phyloP scores from a whole-genome alignment of 2,329 filamentous ascomycete genomes.

The Venturiaceae sp. region DNA sequence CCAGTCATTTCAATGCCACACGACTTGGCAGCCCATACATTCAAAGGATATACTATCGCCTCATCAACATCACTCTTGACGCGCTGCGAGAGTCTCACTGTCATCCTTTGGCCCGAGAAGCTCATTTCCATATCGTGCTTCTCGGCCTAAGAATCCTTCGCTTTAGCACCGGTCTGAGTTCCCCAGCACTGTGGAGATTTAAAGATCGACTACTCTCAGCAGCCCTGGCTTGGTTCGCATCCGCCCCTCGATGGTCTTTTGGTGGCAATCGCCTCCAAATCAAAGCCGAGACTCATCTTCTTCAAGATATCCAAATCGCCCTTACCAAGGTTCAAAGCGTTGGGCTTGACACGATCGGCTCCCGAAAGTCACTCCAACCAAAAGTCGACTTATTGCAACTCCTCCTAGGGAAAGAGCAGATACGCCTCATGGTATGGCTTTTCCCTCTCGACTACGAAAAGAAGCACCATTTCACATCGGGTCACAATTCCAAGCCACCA shows the following conservation, averaged over 20 bases:
- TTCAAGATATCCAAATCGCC: conserved; percentile 62
- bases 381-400: conserved; percentile 79
- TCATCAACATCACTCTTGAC: conserved; percentile 70
- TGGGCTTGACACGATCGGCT: conserved; percentile 36
- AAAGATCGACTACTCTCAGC: conserved; percentile 86
- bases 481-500: conserved; percentile 30
- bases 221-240: conserved; percentile 77
- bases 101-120: conserved; percentile 82
- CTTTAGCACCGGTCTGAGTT: conserved; percentile 54
- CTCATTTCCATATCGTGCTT: conserved; percentile 81
- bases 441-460: conserved; percentile 62
- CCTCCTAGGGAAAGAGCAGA: conserved; percentile 76
- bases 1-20: conserved; percentile 89
- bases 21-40: conserved; percentile 75
- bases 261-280: conserved; percentile 88
- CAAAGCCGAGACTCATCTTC: conserved; percentile 79
- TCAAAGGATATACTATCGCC: conserved; percentile 69
- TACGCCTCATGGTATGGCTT: conserved; percentile 80
- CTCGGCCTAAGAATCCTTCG: conserved; percentile 72
- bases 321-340: conserved; percentile 56
- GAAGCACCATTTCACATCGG: conserved; percentile 39
- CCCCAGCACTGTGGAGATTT: conserved; percentile 65
- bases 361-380: conserved; percentile 55
- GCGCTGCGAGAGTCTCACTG: conserved; percentile 60
- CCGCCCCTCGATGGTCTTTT: conserved; percentile 66